Conservation (phyloP, 306 rosid species). For the Citrullus mucosospermus region DNA sequence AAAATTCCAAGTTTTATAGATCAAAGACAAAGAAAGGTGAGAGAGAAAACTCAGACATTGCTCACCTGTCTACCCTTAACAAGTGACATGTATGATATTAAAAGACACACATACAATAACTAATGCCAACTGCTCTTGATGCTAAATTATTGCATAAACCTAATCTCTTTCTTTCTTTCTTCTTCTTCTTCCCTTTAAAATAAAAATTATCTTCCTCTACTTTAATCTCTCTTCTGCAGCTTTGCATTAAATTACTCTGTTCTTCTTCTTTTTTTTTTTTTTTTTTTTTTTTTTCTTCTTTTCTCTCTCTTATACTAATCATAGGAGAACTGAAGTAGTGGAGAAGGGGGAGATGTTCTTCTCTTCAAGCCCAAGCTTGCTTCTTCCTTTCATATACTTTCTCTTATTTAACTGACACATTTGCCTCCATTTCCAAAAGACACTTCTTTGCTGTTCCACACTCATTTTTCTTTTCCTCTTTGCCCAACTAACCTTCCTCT, state of each 20-base stretch:
- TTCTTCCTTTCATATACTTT: constrained; percentile 29
- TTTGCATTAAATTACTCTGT: constrained; percentile 3
- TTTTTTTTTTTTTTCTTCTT: background rate
- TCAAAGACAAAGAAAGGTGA: constrained; percentile 28
- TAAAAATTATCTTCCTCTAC: constrained; percentile 12
- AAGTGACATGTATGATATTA: constrained; percentile 63
- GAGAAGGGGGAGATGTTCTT: constrained; percentile 54
- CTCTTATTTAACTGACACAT: constrained; percentile 65
- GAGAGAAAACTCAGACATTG: constrained; percentile 8
- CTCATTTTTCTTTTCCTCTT: constrained; percentile 34
- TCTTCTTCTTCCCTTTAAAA: no score
- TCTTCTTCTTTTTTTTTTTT: background rate
- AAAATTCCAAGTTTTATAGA: constrained; percentile 45
- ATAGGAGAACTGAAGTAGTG: constrained; percentile 9
- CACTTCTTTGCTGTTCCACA: constrained; percentile 69
- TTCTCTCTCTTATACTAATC: background rate
- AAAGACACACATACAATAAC: constrained; percentile 49
- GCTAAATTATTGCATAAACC: constrained; percentile 45
- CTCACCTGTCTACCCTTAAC: constrained; percentile 50
- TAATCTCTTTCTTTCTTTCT: no score
- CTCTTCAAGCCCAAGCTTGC: constrained; percentile 88
- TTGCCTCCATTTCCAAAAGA: constrained; percentile 74
- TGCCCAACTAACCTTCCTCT: constrained; percentile 45
- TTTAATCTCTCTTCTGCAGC: constrained; percentile 18
- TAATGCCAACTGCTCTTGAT: constrained; percentile 89